A percentile compares a stretch with the other conserved stretches of the same genome.
Evolutionary conservation across 495 filamentous ascomycete genomes (phyloP).

Genomic region (Annulohypoxylon stygium): DNA sequence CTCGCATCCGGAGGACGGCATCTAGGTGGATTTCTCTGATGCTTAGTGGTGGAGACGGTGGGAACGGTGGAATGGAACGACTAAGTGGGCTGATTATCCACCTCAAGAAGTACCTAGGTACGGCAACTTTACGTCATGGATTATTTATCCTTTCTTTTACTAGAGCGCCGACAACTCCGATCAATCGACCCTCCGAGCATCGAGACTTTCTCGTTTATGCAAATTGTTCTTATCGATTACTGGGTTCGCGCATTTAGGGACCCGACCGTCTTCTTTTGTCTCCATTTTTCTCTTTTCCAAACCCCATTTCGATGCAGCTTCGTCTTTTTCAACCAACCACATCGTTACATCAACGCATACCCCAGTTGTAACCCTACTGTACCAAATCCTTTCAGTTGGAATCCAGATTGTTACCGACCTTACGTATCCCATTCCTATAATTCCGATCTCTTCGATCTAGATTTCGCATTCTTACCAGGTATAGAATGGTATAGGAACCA

Average conservation of each 20-base stretch:
- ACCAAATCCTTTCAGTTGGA: slow-evolving; percentile 4
- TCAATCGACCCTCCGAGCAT: not conserved
- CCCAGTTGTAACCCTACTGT: not conserved
- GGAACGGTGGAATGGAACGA: slow-evolving; percentile 27
- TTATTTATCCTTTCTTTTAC: slow-evolving; percentile 7
- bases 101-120: not conserved
- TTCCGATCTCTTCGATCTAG: slow-evolving; percentile 42
- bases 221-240: slow-evolving; percentile 24
- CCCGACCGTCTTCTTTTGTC: not conserved
- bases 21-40: slow-evolving; percentile 27
- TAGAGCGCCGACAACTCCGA: not conserved
- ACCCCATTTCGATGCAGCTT: slow-evolving; percentile 2
- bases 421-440: slow-evolving; percentile 32
- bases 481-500: not conserved
- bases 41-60: slow-evolving; percentile 9
- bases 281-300: not conserved
- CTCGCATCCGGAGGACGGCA: slow-evolving; percentile 29
- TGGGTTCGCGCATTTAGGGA: not conserved
- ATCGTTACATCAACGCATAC: not conserved
- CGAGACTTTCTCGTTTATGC: slow-evolving; percentile 26
- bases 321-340: slow-evolving; percentile 1
- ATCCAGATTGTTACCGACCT: slow-evolving; percentile 3
- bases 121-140: slow-evolving; percentile 32
- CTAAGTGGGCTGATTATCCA: slow-evolving; percentile 39
- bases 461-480: slow-evolving; percentile 26